A percentile compares a stretch with the other conserved stretches of the same genome.
phyloP scores from a whole-genome alignment of 176 grass and related monocot genomes.

The Juncus inflexus region DNA sequence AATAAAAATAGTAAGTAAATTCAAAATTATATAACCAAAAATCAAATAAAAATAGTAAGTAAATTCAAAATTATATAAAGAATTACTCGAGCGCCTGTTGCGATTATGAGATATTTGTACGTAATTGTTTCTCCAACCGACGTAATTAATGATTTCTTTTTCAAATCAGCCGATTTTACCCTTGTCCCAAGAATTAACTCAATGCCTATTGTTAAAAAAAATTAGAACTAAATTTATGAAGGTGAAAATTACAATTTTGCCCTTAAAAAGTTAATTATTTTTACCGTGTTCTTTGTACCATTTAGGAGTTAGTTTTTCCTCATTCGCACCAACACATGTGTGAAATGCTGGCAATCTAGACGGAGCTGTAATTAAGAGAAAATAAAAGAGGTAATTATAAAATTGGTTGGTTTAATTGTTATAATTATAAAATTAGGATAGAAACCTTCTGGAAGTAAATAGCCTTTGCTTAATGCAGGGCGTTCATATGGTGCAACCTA shows the following conservation, averaged over 20 bases:
- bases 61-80: too few species aligned
- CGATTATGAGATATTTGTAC: slow-evolving; percentile 84
- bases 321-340: slow-evolving; percentile 84
- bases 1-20: too few species aligned
- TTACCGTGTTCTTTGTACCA: slow-evolving; percentile 94
- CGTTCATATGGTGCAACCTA: slow-evolving; percentile 50
- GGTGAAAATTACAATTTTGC: slow-evolving; percentile 6
- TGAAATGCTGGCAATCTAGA: slow-evolving; percentile 84
- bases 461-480: slow-evolving; percentile 56
- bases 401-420: slow-evolving; percentile 12
- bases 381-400: not conserved
- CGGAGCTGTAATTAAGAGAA: slow-evolving; percentile 39
- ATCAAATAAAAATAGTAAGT: too few species aligned
- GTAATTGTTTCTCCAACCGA: slow-evolving; percentile 84
- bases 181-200: slow-evolving; percentile 93
- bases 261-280: slow-evolving; percentile 8
- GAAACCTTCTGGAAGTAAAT: slow-evolving; percentile 35
- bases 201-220: slow-evolving; percentile 52
- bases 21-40: too few species aligned
- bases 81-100: slow-evolving; percentile 91
- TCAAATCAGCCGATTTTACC: slow-evolving; percentile 71
- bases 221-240: slow-evolving; percentile 8
- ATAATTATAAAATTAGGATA: not conserved
- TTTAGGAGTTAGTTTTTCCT: slow-evolving; percentile 70
- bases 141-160: slow-evolving; percentile 66